Percentiles rank a stretch among this genome's conserved stretches.
Conservation (phyloP, 2,329 filamentous ascomycete genomes). For the Aplosporella prunicola region DNA sequence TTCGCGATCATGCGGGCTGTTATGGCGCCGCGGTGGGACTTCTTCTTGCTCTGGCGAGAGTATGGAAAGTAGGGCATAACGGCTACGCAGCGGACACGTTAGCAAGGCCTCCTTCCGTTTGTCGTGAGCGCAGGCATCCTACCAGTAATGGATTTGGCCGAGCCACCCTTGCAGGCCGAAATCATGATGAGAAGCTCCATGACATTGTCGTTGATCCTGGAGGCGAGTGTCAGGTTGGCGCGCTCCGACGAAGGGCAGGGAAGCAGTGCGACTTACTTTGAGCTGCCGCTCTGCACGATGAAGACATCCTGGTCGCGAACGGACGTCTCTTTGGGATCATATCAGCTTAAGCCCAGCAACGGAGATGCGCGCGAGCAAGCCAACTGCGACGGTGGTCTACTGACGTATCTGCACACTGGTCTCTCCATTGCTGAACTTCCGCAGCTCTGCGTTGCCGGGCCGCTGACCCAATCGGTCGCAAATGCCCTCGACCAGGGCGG, state of each 20-base stretch:
- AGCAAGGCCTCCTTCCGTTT: too few species aligned
- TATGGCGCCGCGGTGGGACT: slow-evolving; percentile 90
- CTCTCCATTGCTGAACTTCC: slow-evolving; percentile 62
- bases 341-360: slow-evolving; percentile 6
- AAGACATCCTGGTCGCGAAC: slow-evolving; percentile 98
- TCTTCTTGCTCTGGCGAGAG: slow-evolving; percentile 98
- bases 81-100: slow-evolving; percentile 41
- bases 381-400: slow-evolving; percentile 14
- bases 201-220: slow-evolving; percentile 87
- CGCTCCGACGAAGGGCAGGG: slow-evolving; percentile 7
- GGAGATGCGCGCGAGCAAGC: slow-evolving; percentile 6
- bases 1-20: slow-evolving; percentile 97
- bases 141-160: slow-evolving; percentile 95
- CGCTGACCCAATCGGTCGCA: slow-evolving; percentile 56
- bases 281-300: slow-evolving; percentile 93
- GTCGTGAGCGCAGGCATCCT: too few species aligned
- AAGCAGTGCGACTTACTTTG: slow-evolving; percentile 42
- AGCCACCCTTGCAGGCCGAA: slow-evolving; percentile 94
- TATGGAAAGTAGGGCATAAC: slow-evolving; percentile 97
- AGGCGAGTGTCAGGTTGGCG: slow-evolving; percentile 15
- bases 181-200: slow-evolving; percentile 99
- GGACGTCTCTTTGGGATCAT: slow-evolving; percentile 41
- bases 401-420: slow-evolving; percentile 57
- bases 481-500: slow-evolving; percentile 53
- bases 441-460: slow-evolving; percentile 50